A percentile compares a stretch with the other conserved stretches of the same genome.
Conservation (phyloP, 257 asterid species). For the Striga asiatica region DNA sequence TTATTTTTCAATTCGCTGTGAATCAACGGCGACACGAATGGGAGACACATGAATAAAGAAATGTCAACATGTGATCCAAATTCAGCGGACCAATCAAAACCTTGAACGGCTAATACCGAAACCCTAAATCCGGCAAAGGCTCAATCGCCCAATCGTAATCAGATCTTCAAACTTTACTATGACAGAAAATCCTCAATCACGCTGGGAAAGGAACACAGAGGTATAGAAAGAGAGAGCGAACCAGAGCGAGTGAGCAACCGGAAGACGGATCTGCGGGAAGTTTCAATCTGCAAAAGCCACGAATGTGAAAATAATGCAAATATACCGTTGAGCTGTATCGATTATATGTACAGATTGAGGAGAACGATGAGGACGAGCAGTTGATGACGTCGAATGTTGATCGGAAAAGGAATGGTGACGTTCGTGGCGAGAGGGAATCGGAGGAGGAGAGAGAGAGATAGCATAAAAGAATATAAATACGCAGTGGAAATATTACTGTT, state of each 20-base stretch:
- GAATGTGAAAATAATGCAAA: slow-evolving; percentile 14
- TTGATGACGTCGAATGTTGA: slow-evolving; percentile 18
- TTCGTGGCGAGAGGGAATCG: slow-evolving; percentile 18
- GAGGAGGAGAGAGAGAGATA: slow-evolving; percentile 9
- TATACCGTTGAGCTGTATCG: background rate
- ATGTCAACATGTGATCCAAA: background rate
- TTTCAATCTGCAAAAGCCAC: slow-evolving; percentile 32
- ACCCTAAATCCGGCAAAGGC: slow-evolving; percentile 22
- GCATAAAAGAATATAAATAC: slow-evolving; percentile 14
- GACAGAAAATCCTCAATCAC: background rate
- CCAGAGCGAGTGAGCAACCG: slow-evolving; percentile 13
- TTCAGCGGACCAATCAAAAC: slow-evolving; percentile 11
- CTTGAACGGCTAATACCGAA: slow-evolving; percentile 16
- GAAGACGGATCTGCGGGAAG: slow-evolving; percentile 31
- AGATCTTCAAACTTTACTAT: slow-evolving; percentile 16
- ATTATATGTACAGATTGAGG: background rate
- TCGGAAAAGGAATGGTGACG: slow-evolving; percentile 18
- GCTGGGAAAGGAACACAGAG: background rate
- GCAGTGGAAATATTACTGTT: slow-evolving; percentile 17
- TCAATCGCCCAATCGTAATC: slow-evolving; percentile 14
- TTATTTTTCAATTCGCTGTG: no score
- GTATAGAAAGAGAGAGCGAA: slow-evolving; percentile 17
- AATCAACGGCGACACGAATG: background rate
- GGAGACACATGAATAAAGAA: background rate
- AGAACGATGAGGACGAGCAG: background rate